phyloP scores from a whole-genome alignment of 352 stramenopile genomes.

The Globisporangium orthogonon region DNA sequence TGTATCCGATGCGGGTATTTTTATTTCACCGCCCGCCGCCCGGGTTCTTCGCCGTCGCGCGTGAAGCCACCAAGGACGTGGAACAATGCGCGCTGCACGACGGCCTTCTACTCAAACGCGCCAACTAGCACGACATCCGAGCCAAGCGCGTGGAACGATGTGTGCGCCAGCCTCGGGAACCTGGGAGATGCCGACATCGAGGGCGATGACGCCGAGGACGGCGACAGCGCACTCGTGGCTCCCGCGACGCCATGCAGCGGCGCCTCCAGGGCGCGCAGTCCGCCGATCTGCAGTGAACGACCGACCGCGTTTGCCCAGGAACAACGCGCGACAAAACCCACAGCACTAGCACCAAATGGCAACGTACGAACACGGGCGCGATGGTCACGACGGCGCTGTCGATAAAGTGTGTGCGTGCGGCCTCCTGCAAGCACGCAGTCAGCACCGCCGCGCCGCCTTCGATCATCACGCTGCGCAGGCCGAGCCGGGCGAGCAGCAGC shows the following conservation, averaged over 20 bases:
- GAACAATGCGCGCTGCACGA: no score
- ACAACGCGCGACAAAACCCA: not conserved
- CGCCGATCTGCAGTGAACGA: constrained; percentile 36
- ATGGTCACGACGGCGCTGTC: constrained; percentile 73
- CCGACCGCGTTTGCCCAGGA: not conserved
- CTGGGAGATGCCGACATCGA: not conserved
- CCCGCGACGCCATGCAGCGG: constrained; percentile 11
- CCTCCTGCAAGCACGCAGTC: constrained; percentile 51
- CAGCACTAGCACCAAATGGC: not conserved
- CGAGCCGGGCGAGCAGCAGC: constrained; percentile 21
- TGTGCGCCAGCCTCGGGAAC: constrained; percentile 16
- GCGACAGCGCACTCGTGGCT: no score
- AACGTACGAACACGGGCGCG: constrained; percentile 71
- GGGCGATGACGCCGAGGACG: not conserved
- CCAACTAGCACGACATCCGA: constrained; percentile 14
- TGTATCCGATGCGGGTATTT: no score
- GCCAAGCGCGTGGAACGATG: constrained; percentile 15
- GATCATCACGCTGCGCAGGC: constrained; percentile 70
- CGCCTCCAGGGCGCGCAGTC: constrained; percentile 34
- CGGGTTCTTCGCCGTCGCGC: no score
- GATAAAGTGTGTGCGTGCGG: constrained; percentile 33
- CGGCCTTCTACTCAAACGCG: not conserved
- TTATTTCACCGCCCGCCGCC: no score
- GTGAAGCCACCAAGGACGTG: no score
- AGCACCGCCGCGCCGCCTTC: constrained; percentile 78